Evolutionary conservation across 2,329 filamentous ascomycete genomes (phyloP).

Genomic region (Orbilia ellipsospora): DNA sequence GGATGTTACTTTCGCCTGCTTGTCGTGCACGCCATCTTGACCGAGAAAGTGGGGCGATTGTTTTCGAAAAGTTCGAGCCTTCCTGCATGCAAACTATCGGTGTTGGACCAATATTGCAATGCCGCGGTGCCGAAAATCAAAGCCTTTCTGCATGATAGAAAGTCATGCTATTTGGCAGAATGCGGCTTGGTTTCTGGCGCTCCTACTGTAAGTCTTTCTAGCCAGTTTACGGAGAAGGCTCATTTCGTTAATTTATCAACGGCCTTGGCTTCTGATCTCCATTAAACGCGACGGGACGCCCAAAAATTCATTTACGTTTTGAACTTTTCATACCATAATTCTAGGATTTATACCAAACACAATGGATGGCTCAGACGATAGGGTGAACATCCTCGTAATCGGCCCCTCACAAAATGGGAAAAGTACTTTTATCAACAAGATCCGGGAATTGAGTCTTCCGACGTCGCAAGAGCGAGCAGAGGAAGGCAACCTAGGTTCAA

Average conservation of each 20-base stretch:
- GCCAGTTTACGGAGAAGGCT: too few species aligned
- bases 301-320: too few species aligned
- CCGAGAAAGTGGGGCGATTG: background rate
- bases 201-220: too few species aligned
- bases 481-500: constrained; percentile 16
- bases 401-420: constrained; percentile 41
- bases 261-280: too few species aligned
- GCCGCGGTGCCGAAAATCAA: background rate
- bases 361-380: constrained; percentile 8
- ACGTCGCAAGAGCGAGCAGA: background rate
- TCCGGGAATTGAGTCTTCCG: constrained; percentile 6
- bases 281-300: too few species aligned
- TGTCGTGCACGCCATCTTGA: too few species aligned
- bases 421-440: constrained; percentile 46
- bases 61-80: constrained; percentile 2
- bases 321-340: too few species aligned
- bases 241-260: too few species aligned
- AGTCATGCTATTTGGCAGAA: too few species aligned
- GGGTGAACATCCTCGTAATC: constrained; percentile 30
- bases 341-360: too few species aligned
- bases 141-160: too few species aligned
- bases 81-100: background rate
- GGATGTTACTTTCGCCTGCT: background rate
- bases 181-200: too few species aligned
- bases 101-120: background rate